Evolutionary conservation across 495 filamentous ascomycete species (phyloP), one percentile per base, ranked within the genome.

Genomic region (Podospora fimiseda): DNA sequence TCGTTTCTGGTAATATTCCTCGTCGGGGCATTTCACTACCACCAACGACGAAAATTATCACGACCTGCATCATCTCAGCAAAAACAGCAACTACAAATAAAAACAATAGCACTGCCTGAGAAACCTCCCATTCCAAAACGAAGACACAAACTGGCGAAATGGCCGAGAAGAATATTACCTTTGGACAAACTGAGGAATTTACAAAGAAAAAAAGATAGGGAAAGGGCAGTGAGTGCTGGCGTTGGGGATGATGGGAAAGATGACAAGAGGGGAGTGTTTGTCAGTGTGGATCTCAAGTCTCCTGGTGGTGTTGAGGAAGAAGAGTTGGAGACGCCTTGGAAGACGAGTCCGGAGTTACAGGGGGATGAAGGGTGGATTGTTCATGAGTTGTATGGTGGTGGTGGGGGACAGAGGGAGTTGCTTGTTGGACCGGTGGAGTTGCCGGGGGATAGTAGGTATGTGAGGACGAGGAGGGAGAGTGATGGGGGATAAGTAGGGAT

Each of bases 371-470:
- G 43, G 51, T 27, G 39, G 18, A 18, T 46, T 41, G 47, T 58
- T 18, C 46, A 50, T 20, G 56, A 58, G 45, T 27, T 58, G 14
- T 42, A 50, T 27, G 46, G 46, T 18, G 39, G 38, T 27, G 30
- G 44, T 30, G 13, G 44, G 23, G 27, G 23, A 11, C 22, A 43
- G n/a, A 36, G 44, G 21, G 19, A 15, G 41, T 8, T 11, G n/a
- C n/a, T n/a, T n/a, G n/a, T 11, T 33, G 27, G 27, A 5, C 27
- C 27, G 5, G 27, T 33, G 27, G 27, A 33, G 27, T 11, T 33
- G 27, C 27, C 27, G 11, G 27, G 27, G 27, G 6, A 33, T 33
- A 33, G 11, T 33, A 6, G 27, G 6, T 33, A 33, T 5, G n/a
- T n/a, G n/a, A n/a, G n/a, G n/a, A n/a, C 6, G 13, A 19, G 39